These are phyloP conservation scores for Salix caprea DNA, from an alignment of 345 rosid genomes.

Conservation along the genomic window DNA sequence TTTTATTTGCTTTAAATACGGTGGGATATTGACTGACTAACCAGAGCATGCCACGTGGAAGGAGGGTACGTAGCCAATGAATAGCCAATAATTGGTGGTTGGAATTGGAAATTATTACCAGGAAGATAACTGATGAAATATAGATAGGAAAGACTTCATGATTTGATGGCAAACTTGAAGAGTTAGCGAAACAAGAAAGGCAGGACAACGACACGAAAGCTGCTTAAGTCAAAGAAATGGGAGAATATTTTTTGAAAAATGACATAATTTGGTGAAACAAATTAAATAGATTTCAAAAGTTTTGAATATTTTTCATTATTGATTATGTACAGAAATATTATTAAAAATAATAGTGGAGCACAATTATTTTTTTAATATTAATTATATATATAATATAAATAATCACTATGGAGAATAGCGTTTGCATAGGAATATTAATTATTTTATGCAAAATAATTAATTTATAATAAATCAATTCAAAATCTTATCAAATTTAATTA, in stretches of 20 bases:
- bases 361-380: too few relatives aligned
- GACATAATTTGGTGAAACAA: too few relatives aligned
- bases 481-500: too few relatives aligned
- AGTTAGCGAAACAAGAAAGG: neutral
- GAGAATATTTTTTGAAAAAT: neutral
- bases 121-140: neutral
- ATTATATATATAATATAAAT: too few relatives aligned
- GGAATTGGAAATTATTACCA: neutral
- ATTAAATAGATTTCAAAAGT: too few relatives aligned
- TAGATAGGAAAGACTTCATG: conserved; percentile 8
- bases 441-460: too few relatives aligned
- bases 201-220: conserved; percentile 21
- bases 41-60: neutral
- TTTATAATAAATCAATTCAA: too few relatives aligned
- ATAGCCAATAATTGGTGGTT: neutral
- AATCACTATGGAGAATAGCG: too few relatives aligned
- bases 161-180: conserved; percentile 27
- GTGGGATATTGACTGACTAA: neutral
- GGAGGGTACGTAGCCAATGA: neutral
- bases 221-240: conserved; percentile 13
- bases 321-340: too few relatives aligned
- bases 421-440: too few relatives aligned
- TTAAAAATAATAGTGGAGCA: too few relatives aligned
- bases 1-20: neutral
- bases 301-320: too few relatives aligned